Base-by-base conservation (phyloP, 495 filamentous ascomycete species). In the Aspergillus haitiensis region DNA sequence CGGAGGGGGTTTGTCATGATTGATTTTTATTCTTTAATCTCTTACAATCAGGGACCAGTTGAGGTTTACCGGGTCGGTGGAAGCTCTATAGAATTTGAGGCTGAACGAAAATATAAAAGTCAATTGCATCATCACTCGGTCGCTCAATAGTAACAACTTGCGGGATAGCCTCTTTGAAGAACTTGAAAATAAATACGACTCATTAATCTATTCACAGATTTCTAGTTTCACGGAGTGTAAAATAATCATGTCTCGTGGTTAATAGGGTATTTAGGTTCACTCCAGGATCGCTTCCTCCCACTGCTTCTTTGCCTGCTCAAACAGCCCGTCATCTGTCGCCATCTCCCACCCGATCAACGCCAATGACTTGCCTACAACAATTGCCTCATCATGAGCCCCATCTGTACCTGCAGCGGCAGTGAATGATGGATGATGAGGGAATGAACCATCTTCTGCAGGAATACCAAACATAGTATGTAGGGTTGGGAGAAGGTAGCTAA, bases 401-500 rank as follows among this genome's bases (percentile, higher is more conserved):
- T 67, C 65, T 0, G 81, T 87, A 12, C 83, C 81, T 2, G 84
- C 81, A 0, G 82, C 78, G 11, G 73, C 70, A 21, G 82, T 78
- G 72, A 88, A 90, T 3, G 78, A 78, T 0, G 83, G 81, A 62
- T 78, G 86, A 65, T 90, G 86, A 11, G 78, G 82, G n/a, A 77
- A 80, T 3, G 70, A 73, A 0, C 75, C 77, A 12, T 74, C 65
- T 3, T 76, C 70, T 11, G 66, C 62, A 0, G 70, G 70, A 49
- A 91, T 88, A 5, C 71, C 72, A 60, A 89, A 88, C 44, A 82
- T 80, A 2, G 79, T 74, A 59, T 78, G 84, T 15, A 91, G 62
- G 36, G 82, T 86, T 18, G 87, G 88, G 62, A 86, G 78, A 1
- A 80, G 77, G 63, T 88, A 81, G 65, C 83, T 86, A 59, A 90